Evolutionary conservation across 495 filamentous ascomycete species (phyloP).

Genomic region (Copromyces sp.): DNA sequence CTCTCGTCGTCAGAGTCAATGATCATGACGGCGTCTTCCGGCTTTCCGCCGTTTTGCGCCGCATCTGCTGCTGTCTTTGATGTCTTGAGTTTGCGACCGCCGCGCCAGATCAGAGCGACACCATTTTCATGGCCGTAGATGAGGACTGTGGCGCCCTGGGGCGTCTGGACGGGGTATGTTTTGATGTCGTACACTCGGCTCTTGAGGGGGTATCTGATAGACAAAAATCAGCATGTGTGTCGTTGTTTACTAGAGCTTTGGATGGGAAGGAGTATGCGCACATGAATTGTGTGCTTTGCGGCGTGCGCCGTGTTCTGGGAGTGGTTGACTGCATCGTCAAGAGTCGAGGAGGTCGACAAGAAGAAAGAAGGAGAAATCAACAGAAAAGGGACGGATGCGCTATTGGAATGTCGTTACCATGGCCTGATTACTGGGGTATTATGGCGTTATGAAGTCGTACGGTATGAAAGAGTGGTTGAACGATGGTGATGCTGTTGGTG

Average conservation of each 20-base stretch:
- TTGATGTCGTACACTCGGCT: conserved; percentile 64
- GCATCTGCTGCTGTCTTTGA: conserved; percentile 25
- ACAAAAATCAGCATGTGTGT: conserved; percentile 2
- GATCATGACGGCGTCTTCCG: conserved; percentile 58
- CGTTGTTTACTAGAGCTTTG: background rate
- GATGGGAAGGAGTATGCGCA: conserved; percentile 5
- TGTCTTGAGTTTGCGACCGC: conserved; percentile 54
- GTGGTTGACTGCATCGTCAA: conserved; percentile 13
- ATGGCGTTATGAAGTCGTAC: background rate
- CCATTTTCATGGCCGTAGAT: conserved; percentile 76
- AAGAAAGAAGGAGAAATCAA: background rate
- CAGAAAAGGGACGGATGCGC: background rate
- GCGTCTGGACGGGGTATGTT: conserved; percentile 63
- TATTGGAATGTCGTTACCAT: background rate
- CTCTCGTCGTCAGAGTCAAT: conserved; percentile 73
- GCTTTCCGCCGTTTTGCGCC: conserved; percentile 26
- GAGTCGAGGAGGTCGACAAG: background rate
- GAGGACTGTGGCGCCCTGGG: conserved; percentile 77
- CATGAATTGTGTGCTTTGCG: conserved; percentile 27
- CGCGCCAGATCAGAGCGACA: conserved; percentile 69
- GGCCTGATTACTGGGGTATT: background rate
- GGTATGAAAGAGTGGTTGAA: background rate
- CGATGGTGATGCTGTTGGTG: background rate
- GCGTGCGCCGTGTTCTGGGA: conserved; percentile 23
- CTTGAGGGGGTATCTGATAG: conserved; percentile 58